A percentile compares a stretch with the other conserved stretches of the same genome.
Conservation (phyloP, 768 basidiomycete genomes). For the Mycena rosella region DNA sequence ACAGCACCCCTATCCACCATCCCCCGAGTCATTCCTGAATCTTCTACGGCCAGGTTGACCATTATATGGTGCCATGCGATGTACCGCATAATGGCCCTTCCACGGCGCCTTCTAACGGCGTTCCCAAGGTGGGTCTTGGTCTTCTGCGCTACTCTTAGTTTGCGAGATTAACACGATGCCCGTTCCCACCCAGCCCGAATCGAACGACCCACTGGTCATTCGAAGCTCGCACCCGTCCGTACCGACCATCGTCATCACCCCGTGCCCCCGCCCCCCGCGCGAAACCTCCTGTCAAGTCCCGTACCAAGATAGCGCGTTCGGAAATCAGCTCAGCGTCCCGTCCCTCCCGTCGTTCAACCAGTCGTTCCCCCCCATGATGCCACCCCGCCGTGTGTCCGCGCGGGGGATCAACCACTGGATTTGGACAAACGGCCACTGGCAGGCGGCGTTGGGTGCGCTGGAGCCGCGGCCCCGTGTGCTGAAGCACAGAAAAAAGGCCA, state of each 20-base stretch:
- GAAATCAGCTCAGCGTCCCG: conserved; percentile 64
- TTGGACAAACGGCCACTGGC: conserved; percentile 68
- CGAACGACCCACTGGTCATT: conserved; percentile 46
- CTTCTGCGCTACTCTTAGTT: not conserved
- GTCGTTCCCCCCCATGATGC: conserved; percentile 58
- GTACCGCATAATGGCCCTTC: not conserved
- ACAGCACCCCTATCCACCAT: not conserved
- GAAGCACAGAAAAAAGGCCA: conserved; percentile 57
- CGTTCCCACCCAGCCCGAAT: conserved; percentile 4
- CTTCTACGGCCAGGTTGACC: not conserved
- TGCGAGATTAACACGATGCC: not conserved
- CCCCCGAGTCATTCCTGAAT: not conserved
- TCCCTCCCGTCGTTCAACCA: conserved; percentile 60
- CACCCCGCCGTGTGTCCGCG: conserved; percentile 36
- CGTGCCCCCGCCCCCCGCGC: conserved; percentile 54
- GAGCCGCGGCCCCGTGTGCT: conserved; percentile 38
- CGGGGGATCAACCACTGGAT: conserved; percentile 57
- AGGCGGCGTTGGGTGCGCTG: conserved; percentile 59
- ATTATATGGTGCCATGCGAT: not conserved
- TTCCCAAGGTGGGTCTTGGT: not conserved
- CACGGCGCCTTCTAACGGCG: not conserved
- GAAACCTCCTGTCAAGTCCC: conserved; percentile 63
- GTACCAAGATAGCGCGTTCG: conserved; percentile 67
- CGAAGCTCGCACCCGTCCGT: conserved; percentile 50
- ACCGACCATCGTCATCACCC: conserved; percentile 67